These are phyloP conservation scores for Carex pumila DNA, from an alignment of 176 grass and related monocot species.

Conservation along the genomic window DNA sequence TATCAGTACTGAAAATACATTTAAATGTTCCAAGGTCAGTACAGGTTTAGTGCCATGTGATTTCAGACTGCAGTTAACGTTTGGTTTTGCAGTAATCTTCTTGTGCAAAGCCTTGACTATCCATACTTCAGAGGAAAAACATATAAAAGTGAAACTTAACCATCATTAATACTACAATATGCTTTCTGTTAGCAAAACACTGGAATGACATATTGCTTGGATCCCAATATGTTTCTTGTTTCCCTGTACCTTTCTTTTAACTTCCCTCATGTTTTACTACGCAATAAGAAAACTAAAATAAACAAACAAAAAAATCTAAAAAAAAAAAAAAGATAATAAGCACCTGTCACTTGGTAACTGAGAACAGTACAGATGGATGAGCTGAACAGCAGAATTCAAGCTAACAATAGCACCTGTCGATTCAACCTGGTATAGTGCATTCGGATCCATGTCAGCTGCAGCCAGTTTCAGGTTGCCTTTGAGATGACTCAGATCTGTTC, in stretches of 20 bases:
- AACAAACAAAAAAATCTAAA: not conserved
- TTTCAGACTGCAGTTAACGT: not conserved
- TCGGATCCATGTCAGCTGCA: slow-evolving; percentile 43
- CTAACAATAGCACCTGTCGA: slow-evolving; percentile 97
- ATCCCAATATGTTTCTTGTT: not conserved
- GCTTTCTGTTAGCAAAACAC: not conserved
- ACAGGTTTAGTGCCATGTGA: not conserved
- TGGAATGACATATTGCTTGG: not conserved
- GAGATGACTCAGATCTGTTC: slow-evolving; percentile 97
- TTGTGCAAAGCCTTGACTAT: not conserved
- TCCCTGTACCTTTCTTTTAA: not conserved
- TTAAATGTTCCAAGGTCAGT: not conserved
- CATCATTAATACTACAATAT: not conserved
- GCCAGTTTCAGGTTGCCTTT: slow-evolving; percentile 53
- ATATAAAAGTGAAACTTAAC: not conserved
- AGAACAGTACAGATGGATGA: slow-evolving; percentile 93
- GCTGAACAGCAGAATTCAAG: slow-evolving; percentile 97
- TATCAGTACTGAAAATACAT: not conserved
- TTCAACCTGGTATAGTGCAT: slow-evolving; percentile 84
- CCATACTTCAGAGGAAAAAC: not conserved
- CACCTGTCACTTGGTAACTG: slow-evolving; percentile 96
- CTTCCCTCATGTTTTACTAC: not conserved
- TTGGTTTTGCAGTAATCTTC: not conserved
- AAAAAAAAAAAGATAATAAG: slow-evolving; percentile 12
- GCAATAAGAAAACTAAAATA: not conserved